These are phyloP conservation scores for Acer yangbiense DNA, from an alignment of 345 rosid species.

Conservation along the genomic window DNA sequence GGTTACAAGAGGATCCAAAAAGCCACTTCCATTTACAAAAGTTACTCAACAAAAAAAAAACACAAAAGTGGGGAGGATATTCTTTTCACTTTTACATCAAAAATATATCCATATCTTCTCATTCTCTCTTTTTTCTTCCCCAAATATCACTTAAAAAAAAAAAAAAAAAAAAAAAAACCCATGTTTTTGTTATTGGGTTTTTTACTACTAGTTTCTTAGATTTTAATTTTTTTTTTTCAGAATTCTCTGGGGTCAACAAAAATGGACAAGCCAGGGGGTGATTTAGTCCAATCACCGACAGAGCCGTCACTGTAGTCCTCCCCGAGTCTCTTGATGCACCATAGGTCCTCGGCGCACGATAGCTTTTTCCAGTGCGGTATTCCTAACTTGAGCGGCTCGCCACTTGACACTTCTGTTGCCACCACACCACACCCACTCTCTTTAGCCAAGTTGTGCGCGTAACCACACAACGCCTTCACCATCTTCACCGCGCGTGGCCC, in stretches of 20 bases:
- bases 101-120: slow-evolving; percentile 28
- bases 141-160: not conserved
- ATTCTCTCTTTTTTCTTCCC: slow-evolving; percentile 16
- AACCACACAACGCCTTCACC: slow-evolving; percentile 60
- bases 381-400: slow-evolving; percentile 66
- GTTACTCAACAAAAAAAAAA: not conserved
- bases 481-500: slow-evolving; percentile 69
- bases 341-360: slow-evolving; percentile 77
- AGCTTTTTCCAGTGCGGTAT: slow-evolving; percentile 84
- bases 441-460: slow-evolving; percentile 89
- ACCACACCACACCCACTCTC: slow-evolving; percentile 69
- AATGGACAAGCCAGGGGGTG: slow-evolving; percentile 76
- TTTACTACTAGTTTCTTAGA: not conserved
- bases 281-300: slow-evolving; percentile 89
- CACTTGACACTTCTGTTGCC: slow-evolving; percentile 76
- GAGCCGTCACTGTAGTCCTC: slow-evolving; percentile 79
- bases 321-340: slow-evolving; percentile 92
- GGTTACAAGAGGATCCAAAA: slow-evolving; percentile 38
- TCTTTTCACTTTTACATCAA: slow-evolving; percentile 24
- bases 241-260: slow-evolving; percentile 98
- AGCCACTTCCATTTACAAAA: slow-evolving; percentile 44
- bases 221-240: slow-evolving; percentile 21
- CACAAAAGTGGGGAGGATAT: slow-evolving; percentile 36
- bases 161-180: not conserved
- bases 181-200: not conserved